Evolutionary conservation across 2,329 filamentous ascomycete genomes (phyloP).

Genomic region (Leptographium lundbergii): DNA sequence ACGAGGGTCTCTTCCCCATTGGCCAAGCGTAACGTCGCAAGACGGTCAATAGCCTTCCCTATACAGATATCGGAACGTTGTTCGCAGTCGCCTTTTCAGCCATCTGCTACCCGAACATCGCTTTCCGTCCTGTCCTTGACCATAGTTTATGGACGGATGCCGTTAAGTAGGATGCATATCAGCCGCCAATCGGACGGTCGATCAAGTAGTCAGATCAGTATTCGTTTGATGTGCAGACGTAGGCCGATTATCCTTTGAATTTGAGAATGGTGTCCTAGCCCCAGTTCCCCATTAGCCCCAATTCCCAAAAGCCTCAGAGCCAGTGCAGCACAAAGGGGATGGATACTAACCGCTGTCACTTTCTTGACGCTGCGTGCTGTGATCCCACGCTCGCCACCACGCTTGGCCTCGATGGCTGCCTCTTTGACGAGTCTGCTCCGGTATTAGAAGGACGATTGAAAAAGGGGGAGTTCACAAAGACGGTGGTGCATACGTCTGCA

Average conservation of each 20-base stretch:
- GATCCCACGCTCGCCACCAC: conserved; percentile 58
- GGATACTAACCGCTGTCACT: conserved; percentile 53
- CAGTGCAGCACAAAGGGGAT: background rate
- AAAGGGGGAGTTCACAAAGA: background rate
- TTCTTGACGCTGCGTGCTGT: conserved; percentile 67
- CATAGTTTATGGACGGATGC: background rate
- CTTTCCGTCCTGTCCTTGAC: no score
- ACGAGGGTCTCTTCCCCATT: background rate
- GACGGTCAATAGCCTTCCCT: background rate
- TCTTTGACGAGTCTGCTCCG: conserved; percentile 59
- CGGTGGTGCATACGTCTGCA: conserved; percentile 41
- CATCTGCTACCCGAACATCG: no score
- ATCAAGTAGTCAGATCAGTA: no score
- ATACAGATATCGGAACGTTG: no score
- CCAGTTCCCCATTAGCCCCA: background rate
- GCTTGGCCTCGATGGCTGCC: conserved; percentile 62
- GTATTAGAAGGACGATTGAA: background rate
- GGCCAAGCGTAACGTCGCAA: background rate
- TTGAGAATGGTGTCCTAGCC: conserved; percentile 50
- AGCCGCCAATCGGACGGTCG: background rate
- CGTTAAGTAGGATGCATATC: background rate
- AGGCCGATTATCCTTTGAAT: conserved; percentile 48
- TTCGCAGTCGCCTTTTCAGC: no score
- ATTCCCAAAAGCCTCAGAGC: background rate
- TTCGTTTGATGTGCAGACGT: background rate